Base-by-base conservation (phyloP, 2,329 filamentous ascomycete genomes). In the Colletotrichum gigasporum region DNA sequence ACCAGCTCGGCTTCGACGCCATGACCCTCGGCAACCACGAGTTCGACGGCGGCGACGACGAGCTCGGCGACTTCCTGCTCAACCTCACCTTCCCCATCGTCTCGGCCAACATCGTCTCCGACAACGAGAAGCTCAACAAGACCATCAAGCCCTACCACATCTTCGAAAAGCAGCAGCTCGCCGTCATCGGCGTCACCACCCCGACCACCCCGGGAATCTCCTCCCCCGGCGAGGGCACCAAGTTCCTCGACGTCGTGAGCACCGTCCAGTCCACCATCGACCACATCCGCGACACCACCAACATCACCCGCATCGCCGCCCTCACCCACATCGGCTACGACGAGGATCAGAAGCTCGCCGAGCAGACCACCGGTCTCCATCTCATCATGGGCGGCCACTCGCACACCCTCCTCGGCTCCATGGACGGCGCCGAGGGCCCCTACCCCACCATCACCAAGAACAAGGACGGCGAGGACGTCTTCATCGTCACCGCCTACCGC, bases 21-120 rank as follows among this genome's bases (percentile, higher is more conserved):
- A 90, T 91, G 88, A 90, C 88, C 0, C 76, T 90, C 2, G 87
- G 88, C 14, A 90, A 90, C 76, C 87, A 90, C 70, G 88, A 90
- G 73, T 91, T 88, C 72, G 89, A 91, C 68, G 85, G 82, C 5
- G 88, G 88, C 37, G 87, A 90, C 61, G 86, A 89, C 56, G 76
- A 84, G 73, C 81, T 91, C 0, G 89, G 86, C 42, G 79, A 83
- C 24, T 91, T 90, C 70, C 74, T 91, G 34, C 75, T 81, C 54
- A 90, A 90, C 71, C 72, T 91, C 57, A 90, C 87, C 0, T 90
- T 91, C 71, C 88, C 89, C 3, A 78, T 90, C 63, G 77, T 90
- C 37, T 86, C 85, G 18, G 86, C 87, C 68, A 91, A 91, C 68
- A 83, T 91, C 67, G 76, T 85, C 63, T 89, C 87, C n/a, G 81